Percentiles rank a stretch among this genome's conserved stretches.
phyloP scores from a whole-genome alignment of 495 filamentous ascomycete species.

The Sordaria brevicollis region DNA sequence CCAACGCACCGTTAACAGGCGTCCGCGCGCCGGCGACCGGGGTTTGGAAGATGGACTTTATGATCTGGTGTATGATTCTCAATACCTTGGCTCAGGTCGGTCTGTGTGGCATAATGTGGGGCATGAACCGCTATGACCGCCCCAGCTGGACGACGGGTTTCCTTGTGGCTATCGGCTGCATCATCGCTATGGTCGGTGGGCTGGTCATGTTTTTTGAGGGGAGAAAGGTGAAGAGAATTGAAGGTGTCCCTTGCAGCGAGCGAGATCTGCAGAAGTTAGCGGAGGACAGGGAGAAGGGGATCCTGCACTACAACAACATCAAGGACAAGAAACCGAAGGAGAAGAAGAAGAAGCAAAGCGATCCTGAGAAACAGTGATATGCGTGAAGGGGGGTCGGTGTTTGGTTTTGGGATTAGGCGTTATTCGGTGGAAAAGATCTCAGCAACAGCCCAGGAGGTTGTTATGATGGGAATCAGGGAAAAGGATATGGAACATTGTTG shows the following conservation, averaged over 20 bases:
- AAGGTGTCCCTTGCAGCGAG: constrained; percentile 45
- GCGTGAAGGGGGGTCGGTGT: not conserved
- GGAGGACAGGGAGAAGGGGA: constrained; percentile 36
- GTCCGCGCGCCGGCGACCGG: constrained; percentile 52
- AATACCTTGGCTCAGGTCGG: constrained; percentile 68
- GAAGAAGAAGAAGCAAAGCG: constrained; percentile 22
- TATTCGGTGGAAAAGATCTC: not conserved
- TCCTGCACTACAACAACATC: constrained; percentile 44
- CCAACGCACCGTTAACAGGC: constrained; percentile 51
- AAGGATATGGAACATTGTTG: not conserved
- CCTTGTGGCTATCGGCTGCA: constrained; percentile 59
- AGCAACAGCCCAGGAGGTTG: not conserved
- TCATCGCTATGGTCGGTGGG: constrained; percentile 59
- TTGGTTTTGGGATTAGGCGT: not conserved
- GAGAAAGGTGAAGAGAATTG: constrained; percentile 53
- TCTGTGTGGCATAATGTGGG: constrained; percentile 74
- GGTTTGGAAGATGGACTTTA: constrained; percentile 70
- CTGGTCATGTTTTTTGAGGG: constrained; percentile 57
- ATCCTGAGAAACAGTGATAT: constrained; percentile 5
- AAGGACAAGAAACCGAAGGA: constrained; percentile 40
- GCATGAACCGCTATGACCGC: constrained; percentile 54
- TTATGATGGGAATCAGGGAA: not conserved
- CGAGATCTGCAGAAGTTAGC: constrained; percentile 34
- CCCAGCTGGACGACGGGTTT: constrained; percentile 66
- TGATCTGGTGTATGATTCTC: constrained; percentile 60